Percentiles rank a stretch among this genome's conserved stretches.
These are phyloP conservation scores for Euphorbia schlechtendalii DNA, from an alignment of 441 rosid species.

Conservation along the genomic window DNA sequence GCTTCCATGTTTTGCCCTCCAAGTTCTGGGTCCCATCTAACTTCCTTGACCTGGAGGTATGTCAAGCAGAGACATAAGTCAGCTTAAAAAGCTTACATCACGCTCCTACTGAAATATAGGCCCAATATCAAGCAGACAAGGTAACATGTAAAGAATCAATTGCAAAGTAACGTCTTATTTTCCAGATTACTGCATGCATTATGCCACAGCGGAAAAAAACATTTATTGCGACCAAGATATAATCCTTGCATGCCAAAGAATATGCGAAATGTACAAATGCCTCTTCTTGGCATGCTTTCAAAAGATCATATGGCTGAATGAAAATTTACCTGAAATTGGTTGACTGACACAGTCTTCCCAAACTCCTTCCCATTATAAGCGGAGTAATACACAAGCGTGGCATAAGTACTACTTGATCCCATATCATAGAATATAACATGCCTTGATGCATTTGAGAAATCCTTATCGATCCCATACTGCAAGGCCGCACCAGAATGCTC, in stretches of 20 bases:
- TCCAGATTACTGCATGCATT: too few relatives aligned
- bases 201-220: too few relatives aligned
- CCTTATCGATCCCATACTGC: constrained; percentile 96
- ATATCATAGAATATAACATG: constrained; percentile 87
- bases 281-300: background rate
- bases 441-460: constrained; percentile 76
- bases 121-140: constrained; percentile 6
- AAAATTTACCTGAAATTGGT: constrained; percentile 82
- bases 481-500: constrained; percentile 96
- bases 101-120: background rate
- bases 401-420: constrained; percentile 87
- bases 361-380: constrained; percentile 72
- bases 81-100: constrained; percentile 5
- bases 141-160: background rate
- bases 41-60: constrained; percentile 78
- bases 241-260: too few relatives aligned
- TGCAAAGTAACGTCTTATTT: too few relatives aligned
- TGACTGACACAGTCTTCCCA: constrained; percentile 73
- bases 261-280: background rate
- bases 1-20: constrained; percentile 92
- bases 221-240: too few relatives aligned
- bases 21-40: constrained; percentile 87
- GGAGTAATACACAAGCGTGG: constrained; percentile 79
- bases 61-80: constrained; percentile 11
- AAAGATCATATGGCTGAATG: background rate